A percentile compares a stretch with the other conserved stretches of the same genome.
phyloP scores from a whole-genome alignment of 2,329 filamentous ascomycete species.

The Scleromitrula shiraiana region DNA sequence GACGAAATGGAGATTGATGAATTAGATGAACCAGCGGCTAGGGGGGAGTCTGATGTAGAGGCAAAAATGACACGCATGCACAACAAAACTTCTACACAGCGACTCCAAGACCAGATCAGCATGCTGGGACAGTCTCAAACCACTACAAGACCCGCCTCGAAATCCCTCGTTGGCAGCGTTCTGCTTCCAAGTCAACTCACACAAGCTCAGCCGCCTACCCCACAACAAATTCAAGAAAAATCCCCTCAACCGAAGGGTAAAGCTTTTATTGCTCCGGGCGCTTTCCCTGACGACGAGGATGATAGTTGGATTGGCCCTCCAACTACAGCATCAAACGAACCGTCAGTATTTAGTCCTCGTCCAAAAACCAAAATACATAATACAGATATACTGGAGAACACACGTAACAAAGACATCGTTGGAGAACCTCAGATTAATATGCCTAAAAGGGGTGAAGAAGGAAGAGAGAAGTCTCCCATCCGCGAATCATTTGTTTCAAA shows the following conservation, averaged over 20 bases:
- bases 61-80: constrained; percentile 48
- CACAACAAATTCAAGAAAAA: constrained; percentile 14
- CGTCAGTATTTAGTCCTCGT: constrained; percentile 37
- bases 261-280: constrained; percentile 41
- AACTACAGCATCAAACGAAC: constrained; percentile 21
- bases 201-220: constrained; percentile 13
- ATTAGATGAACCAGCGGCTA: constrained; percentile 29
- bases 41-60: constrained; percentile 34
- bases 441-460: constrained; percentile 35
- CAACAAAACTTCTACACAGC: constrained; percentile 88
- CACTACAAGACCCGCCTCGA: constrained; percentile 25
- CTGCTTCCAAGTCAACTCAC: constrained; percentile 15
- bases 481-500: constrained; percentile 25
- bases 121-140: constrained; percentile 50
- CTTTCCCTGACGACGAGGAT: constrained; percentile 50
- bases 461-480: constrained; percentile 24
- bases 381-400: constrained; percentile 52
- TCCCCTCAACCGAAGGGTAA: constrained; percentile 12
- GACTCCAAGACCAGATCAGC: constrained; percentile 87
- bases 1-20: constrained; percentile 47
- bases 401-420: constrained; percentile 41
- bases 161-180: constrained; percentile 25
- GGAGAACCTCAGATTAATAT: constrained; percentile 40
- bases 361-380: constrained; percentile 54
- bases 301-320: constrained; percentile 58